Evolutionary conservation across 2,329 filamentous ascomycete species (phyloP).

Genomic region (Diaporthe sp.): DNA sequence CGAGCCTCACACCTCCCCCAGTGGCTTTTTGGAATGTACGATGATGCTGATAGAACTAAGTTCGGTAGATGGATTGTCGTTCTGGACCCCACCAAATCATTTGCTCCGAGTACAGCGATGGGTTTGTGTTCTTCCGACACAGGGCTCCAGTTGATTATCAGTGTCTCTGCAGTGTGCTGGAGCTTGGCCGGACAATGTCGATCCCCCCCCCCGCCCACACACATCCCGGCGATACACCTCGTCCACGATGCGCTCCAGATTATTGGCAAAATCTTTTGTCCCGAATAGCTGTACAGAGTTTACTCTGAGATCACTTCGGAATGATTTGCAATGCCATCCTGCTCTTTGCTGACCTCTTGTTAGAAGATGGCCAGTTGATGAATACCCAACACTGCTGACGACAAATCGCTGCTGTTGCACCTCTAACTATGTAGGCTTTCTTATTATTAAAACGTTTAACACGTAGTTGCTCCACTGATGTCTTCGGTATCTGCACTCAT

Average conservation of each 20-base stretch:
- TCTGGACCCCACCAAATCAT: background rate
- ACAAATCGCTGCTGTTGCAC: background rate
- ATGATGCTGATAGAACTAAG: background rate
- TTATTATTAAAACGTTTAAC: background rate
- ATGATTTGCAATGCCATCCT: no score
- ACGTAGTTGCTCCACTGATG: background rate
- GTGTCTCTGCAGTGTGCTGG: background rate
- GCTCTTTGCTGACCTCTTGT: no score
- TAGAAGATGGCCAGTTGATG: no score
- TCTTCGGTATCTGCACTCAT: background rate
- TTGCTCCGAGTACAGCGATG: background rate
- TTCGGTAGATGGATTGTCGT: background rate
- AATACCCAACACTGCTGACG: no score
- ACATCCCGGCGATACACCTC: background rate
- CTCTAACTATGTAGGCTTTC: background rate
- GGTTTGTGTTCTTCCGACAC: background rate
- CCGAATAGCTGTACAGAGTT: no score
- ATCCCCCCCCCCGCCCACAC: background rate
- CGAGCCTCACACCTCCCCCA: background rate
- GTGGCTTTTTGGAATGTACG: background rate
- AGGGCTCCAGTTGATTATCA: background rate
- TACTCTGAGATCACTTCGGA: background rate
- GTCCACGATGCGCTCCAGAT: background rate
- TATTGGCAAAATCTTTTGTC: background rate
- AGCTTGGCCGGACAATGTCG: background rate